A percentile compares a stretch with the other conserved stretches of the same genome.
These are phyloP conservation scores for Curvularia eragrostidis DNA, from an alignment of 2,329 filamentous ascomycete species.

Conservation along the genomic window DNA sequence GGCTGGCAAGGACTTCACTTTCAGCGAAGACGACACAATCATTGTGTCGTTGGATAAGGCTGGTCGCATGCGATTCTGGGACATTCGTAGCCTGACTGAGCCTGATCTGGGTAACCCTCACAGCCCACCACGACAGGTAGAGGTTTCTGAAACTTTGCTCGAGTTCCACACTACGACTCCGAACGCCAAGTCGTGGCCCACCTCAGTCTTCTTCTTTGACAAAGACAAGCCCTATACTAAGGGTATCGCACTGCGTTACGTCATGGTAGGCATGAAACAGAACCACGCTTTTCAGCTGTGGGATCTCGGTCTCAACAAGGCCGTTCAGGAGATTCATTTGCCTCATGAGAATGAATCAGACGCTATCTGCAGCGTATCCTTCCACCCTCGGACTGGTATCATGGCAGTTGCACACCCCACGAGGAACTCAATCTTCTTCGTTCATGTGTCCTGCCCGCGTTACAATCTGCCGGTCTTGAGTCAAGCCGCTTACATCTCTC, in stretches of 20 bases:
- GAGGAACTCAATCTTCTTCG: conserved; percentile 95
- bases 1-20: conserved; percentile 96
- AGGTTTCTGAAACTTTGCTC: conserved; percentile 85
- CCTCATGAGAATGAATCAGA: conserved; percentile 96
- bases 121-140: conserved; percentile 61
- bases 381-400: conserved; percentile 90
- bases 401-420: conserved; percentile 95
- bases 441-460: conserved; percentile 91
- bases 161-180: conserved; percentile 86
- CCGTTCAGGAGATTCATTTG: conserved; percentile 95
- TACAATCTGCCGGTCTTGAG: conserved; percentile 82
- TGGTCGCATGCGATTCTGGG: conserved; percentile 97
- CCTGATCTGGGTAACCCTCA: conserved; percentile 54
- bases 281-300: conserved; percentile 98
- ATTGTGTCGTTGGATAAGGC: conserved; percentile 97
- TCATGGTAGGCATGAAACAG: conserved; percentile 98
- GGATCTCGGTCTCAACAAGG: conserved; percentile 94
- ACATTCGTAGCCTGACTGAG: conserved; percentile 78
- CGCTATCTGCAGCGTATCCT: conserved; percentile 96
- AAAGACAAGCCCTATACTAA: conserved; percentile 94
- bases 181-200: conserved; percentile 94
- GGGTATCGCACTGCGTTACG: conserved; percentile 87
- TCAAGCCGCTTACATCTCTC: conserved; percentile 86
- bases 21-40: conserved; percentile 94
- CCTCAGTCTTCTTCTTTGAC: conserved; percentile 93